Evolutionary conservation across 306 rosid genomes (phyloP).

Genomic region (Ammopiptanthus mongolicus): DNA sequence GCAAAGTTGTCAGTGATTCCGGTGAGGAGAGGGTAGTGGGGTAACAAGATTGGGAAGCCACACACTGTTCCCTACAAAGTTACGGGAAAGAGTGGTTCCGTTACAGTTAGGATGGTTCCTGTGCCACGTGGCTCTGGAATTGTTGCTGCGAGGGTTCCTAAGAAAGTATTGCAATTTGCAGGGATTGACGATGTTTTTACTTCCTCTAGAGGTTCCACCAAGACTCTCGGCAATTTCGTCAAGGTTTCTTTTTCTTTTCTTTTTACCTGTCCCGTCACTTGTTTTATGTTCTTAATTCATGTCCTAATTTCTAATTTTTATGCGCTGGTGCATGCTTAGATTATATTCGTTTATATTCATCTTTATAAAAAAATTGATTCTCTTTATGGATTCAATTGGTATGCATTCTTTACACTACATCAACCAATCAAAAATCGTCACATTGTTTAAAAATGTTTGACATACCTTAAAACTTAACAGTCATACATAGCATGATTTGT

Average conservation of each 20-base stretch:
- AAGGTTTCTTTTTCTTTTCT: slow-evolving; percentile 34
- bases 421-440: too few species aligned
- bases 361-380: too few species aligned
- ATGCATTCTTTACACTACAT: too few species aligned
- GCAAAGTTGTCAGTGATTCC: slow-evolving; percentile 41
- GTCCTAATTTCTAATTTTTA: too few species aligned
- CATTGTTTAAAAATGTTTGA: too few species aligned
- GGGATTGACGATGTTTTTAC: slow-evolving; percentile 46
- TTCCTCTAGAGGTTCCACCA: slow-evolving; percentile 73
- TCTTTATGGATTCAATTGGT: too few species aligned
- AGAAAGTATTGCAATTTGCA: slow-evolving; percentile 41
- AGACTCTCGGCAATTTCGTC: slow-evolving; percentile 77
- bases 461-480: too few species aligned
- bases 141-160: slow-evolving; percentile 48
- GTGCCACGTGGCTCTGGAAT: slow-evolving; percentile 42
- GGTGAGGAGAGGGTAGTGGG: slow-evolving; percentile 58
- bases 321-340: too few species aligned
- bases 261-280: background rate
- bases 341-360: too few species aligned
- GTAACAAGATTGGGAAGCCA: slow-evolving; percentile 71
- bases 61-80: slow-evolving; percentile 35
- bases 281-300: too few species aligned
- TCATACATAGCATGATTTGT: too few species aligned
- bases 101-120: slow-evolving; percentile 46
- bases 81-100: slow-evolving; percentile 41